Base-by-base conservation (phyloP, 768 basidiomycete species). In the Mycena albidolilacea region DNA sequence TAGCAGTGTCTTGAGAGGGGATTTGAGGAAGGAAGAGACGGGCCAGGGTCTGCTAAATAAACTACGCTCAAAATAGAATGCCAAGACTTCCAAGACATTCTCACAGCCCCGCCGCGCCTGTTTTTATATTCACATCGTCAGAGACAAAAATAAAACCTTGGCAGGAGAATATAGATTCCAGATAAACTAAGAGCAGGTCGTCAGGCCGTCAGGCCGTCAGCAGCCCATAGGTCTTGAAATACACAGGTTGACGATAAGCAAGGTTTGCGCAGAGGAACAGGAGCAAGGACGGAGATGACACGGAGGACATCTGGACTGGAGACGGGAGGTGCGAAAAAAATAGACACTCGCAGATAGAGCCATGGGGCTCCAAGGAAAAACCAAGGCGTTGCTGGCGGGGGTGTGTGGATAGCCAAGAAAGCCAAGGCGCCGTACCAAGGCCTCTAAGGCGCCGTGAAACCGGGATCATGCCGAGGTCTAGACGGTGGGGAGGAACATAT, bases 351-450 rank as follows among this genome's bases (percentile, higher is more conserved):
- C 14, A 11, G 38, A 60, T 55, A 35, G n/a, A 62, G 15, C 61
- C 44, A 62, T 62, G 61, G 61, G 61, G 62, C 21, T n/a, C 21
- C 60, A 61, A 23, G 41, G 23, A 43, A 21, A 61, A 21, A n/a
- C 60, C 41, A 43, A 61, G 21, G 6, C 39, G 11, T 35, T 1
- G 35, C 19, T 23, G 7, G 38, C 9, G 48, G 30, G 8, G 15
- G 50, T 14, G 48, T 44, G 39, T 30, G 54, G 39, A 39, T 21
- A 46, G 64, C 64, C 64, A 65, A 54, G 64, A 54, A 50, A 54
- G 8, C 35, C 60, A 50, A 50, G 48, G n/a, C 30, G 30, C 30
- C 30, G 12, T 46, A 50, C 48, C 35, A 48, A 63, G 62, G 17
- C 44, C 21, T 46, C 39, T 38, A 30, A 59, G 57, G 57, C 38